Evolutionary conservation across 305 asterid species (phyloP).

Genomic region (Solanum hybrid): DNA sequence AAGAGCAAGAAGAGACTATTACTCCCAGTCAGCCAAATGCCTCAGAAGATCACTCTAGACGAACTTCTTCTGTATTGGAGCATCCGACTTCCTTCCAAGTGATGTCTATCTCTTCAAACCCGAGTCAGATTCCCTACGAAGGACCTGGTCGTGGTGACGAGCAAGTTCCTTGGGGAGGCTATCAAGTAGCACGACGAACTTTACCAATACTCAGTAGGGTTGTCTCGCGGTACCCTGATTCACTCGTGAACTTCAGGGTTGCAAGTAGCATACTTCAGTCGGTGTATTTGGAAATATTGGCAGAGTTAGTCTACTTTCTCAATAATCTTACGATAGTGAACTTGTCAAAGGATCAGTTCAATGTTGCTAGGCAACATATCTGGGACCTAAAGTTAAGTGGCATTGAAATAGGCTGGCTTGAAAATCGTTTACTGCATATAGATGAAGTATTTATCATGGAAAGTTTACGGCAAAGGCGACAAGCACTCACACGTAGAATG

Average conservation of each 20-base stretch:
- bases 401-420: slow-evolving; percentile 11
- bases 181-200: slow-evolving; percentile 8
- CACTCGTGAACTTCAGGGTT: slow-evolving; percentile 1
- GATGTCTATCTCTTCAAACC: slow-evolving; percentile 2
- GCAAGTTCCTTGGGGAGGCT: slow-evolving; percentile 7
- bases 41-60: neutral
- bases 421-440: slow-evolving; percentile 5
- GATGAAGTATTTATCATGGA: neutral
- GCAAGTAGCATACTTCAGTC: neutral
- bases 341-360: slow-evolving; percentile 1
- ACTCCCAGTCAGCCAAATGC: neutral
- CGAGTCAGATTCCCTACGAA: neutral
- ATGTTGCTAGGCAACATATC: neutral
- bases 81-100: neutral
- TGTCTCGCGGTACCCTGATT: slow-evolving; percentile 4
- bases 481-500: neutral
- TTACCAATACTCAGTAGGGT: slow-evolving; percentile 9
- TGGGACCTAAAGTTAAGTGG: slow-evolving; percentile 12
- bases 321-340: neutral
- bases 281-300: neutral
- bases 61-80: neutral
- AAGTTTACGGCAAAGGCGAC: neutral
- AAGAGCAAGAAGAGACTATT: neutral
- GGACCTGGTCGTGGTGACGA: slow-evolving; percentile 12
- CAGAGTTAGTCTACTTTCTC: slow-evolving; percentile 7